Evolutionary conservation across 2,329 filamentous ascomycete genomes (phyloP), one percentile per base, ranked within the genome.

Genomic region (Cladosporium cucumerinum): DNA sequence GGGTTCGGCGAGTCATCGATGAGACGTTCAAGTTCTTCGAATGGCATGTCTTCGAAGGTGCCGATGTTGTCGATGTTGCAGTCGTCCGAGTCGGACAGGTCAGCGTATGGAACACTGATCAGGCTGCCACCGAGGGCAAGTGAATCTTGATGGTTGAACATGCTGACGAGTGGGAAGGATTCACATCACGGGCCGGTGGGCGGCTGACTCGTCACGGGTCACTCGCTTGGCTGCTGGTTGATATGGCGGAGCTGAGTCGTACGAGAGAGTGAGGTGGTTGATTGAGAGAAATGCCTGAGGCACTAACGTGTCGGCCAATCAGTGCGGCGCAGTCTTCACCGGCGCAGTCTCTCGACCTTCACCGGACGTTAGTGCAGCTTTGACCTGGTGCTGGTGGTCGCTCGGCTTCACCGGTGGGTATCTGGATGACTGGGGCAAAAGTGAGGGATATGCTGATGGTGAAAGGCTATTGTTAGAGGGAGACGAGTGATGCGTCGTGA

Each of bases 161-260:
- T 58, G 36, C 36, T 58, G 34, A 58, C 36, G 25, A 34, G 21
- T 43, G 16, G 32, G n/a, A 12, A 46, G 55, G 32, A 46, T 58
- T 58, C 55, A 46, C 55, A 58, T 58, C 23, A 58, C 55, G 55
- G 55, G 55, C 55, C 55, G 25, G 23, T 58, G 23, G n/a, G 34
- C 55, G 34, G 23, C 36, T 14, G 25, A 21, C 18, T 46, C 32
- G 36, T 58, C 25, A 57, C 54, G 54, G n/a, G 34, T 58, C 36
- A 25, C 12, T 26, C 55, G 34, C 55, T 46, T 58, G 55, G 55
- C 55, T 28, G 32, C 30, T 21, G 32, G 51, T 54, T 54, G 51
- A 30, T 54, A 54, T 54, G 51, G 51, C 26, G 30, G 51, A 54
- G 51, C 48, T 54, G 51, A 54, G 49, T 46, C 39, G 39, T 16